Evolutionary conservation across 331 rosid species (phyloP).

Genomic region (Quercus tomentella): DNA sequence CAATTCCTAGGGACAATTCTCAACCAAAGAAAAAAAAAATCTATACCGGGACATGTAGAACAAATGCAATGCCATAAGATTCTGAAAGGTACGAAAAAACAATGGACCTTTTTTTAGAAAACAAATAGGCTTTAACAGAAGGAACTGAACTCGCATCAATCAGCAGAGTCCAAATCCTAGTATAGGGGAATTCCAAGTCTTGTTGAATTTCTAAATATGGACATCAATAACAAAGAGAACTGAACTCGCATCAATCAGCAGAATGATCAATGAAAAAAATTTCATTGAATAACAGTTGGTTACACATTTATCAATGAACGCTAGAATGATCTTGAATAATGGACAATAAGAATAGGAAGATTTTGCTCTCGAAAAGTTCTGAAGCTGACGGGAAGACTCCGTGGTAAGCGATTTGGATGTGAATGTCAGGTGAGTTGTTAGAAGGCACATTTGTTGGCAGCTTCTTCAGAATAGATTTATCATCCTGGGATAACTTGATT

Average conservation of each 20-base stretch:
- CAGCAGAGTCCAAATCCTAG: neutral
- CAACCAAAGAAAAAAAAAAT: too few relatives aligned
- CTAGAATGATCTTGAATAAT: slow-evolving; percentile 22
- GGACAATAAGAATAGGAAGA: slow-evolving; percentile 15
- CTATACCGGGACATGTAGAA: too few relatives aligned
- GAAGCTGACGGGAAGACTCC: slow-evolving; percentile 19
- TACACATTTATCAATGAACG: slow-evolving; percentile 18
- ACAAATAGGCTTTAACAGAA: neutral
- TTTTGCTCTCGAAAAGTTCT: slow-evolving; percentile 6
- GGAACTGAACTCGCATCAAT: neutral
- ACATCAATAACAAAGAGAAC: neutral
- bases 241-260: neutral
- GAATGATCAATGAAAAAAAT: neutral
- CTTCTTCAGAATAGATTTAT: slow-evolving; percentile 14
- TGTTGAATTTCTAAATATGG: neutral
- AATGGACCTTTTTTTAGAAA: too few relatives aligned
- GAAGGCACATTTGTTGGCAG: slow-evolving; percentile 19
- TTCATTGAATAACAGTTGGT: slow-evolving; percentile 28
- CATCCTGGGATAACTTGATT: slow-evolving; percentile 11
- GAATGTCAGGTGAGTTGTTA: slow-evolving; percentile 27
- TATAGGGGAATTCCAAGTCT: neutral
- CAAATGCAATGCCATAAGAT: too few relatives aligned
- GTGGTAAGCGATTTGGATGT: slow-evolving; percentile 12
- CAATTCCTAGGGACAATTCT: too few relatives aligned
- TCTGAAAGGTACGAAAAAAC: too few relatives aligned